A percentile compares a stretch with the other conserved stretches of the same genome.
Conservation (phyloP, 2,329 filamentous ascomycete species). For the Drechslera avenae region DNA sequence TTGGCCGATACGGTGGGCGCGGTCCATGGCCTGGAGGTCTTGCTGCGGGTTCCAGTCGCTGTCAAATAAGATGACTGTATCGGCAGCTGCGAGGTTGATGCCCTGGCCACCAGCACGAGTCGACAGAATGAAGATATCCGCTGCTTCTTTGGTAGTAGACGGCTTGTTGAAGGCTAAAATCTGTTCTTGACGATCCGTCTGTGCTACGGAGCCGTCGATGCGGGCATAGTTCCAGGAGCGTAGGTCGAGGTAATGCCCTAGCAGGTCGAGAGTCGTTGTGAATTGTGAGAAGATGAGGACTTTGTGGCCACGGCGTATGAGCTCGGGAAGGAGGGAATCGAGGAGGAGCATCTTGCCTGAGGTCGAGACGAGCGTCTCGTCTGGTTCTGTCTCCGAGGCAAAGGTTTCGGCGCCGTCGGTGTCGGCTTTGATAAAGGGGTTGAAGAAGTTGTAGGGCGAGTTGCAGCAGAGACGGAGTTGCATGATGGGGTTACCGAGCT, state of each 20-base stretch:
- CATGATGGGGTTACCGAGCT: slow-evolving; percentile 89
- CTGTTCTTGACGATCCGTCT: slow-evolving; percentile 60
- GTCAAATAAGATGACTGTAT: slow-evolving; percentile 92
- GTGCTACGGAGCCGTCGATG: slow-evolving; percentile 86
- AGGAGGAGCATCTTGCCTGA: slow-evolving; percentile 97
- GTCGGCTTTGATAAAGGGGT: slow-evolving; percentile 69
- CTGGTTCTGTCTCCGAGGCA: slow-evolving; percentile 60
- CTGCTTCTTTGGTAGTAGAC: slow-evolving; percentile 28
- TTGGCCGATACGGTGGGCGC: slow-evolving; percentile 93
- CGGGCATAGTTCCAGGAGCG: slow-evolving; percentile 82
- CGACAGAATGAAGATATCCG: slow-evolving; percentile 81
- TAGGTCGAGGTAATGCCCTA: slow-evolving; percentile 85
- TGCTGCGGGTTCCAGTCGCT: slow-evolving; percentile 95
- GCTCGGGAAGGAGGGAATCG: slow-evolving; percentile 77
- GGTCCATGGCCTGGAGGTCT: slow-evolving; percentile 94
- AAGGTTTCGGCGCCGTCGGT: slow-evolving; percentile 54
- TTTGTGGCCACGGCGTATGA: slow-evolving; percentile 80
- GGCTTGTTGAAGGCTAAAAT: slow-evolving; percentile 57
- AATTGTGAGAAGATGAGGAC: slow-evolving; percentile 97
- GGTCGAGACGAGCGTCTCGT: slow-evolving; percentile 81
- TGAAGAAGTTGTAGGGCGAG: slow-evolving; percentile 95
- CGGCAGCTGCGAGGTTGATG: slow-evolving; percentile 89
- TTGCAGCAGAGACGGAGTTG: slow-evolving; percentile 93
- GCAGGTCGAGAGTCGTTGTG: slow-evolving; percentile 87
- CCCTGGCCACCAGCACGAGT: slow-evolving; percentile 93